Evolutionary conservation across 1,284 basidiomycete species (phyloP).

Genomic region (Mycosarcoma mackinlayi): DNA sequence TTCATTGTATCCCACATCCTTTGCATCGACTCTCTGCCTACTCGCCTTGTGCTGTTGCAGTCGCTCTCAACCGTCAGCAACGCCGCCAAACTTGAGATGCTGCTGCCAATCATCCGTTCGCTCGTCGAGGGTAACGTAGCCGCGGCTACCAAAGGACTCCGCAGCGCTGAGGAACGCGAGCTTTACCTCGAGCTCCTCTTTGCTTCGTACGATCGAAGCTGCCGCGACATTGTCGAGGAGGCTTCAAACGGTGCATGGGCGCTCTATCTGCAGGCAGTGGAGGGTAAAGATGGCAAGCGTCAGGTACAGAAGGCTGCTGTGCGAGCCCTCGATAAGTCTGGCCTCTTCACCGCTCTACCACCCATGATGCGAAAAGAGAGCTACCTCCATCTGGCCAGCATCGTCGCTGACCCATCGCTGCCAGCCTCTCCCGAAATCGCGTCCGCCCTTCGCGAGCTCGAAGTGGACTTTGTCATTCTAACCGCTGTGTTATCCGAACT

Average conservation of each 20-base stretch:
- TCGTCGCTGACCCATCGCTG: slow-evolving; percentile 46
- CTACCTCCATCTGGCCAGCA: slow-evolving; percentile 71
- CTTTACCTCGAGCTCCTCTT: slow-evolving; percentile 72
- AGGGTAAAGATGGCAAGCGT: slow-evolving; percentile 20
- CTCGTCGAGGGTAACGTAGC: slow-evolving; percentile 59
- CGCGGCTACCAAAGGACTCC: slow-evolving; percentile 15
- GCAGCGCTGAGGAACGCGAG: slow-evolving; percentile 26
- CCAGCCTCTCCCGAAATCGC: slow-evolving; percentile 39
- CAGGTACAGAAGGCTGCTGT: slow-evolving; percentile 47
- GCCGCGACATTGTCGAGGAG: slow-evolving; percentile 72
- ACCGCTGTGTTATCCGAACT: slow-evolving; percentile 74
- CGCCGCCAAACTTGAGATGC: slow-evolving; percentile 75
- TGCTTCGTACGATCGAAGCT: slow-evolving; percentile 72
- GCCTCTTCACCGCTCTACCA: slow-evolving; percentile 73
- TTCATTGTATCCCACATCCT: slow-evolving; percentile 85
- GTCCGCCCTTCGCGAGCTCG: slow-evolving; percentile 48
- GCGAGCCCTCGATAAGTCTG: slow-evolving; percentile 70
- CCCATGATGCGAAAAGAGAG: slow-evolving; percentile 74
- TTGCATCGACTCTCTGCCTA: slow-evolving; percentile 73
- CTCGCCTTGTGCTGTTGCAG: slow-evolving; percentile 75
- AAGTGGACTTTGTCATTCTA: slow-evolving; percentile 71
- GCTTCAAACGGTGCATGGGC: slow-evolving; percentile 68
- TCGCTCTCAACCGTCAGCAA: slow-evolving; percentile 76
- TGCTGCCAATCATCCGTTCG: slow-evolving; percentile 75
- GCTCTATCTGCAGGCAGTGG: slow-evolving; percentile 35